phyloP scores from a whole-genome alignment of 257 asterid genomes.

The Rehmannia glutinosa region DNA sequence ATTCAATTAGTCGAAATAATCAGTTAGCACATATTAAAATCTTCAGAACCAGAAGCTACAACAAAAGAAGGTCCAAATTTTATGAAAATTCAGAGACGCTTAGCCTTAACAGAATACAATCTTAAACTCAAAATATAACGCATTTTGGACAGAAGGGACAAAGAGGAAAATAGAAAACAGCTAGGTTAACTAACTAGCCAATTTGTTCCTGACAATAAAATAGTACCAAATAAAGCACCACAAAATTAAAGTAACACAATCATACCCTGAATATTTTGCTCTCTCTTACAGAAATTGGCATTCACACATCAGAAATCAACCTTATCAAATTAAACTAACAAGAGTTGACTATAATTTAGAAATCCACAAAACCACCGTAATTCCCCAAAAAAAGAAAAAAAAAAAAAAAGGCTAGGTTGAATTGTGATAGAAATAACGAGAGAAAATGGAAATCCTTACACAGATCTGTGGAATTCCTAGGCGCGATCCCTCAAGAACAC shows the following conservation, averaged over 20 bases:
- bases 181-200: not conserved
- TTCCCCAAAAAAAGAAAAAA: not conserved
- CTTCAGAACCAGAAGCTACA: too few relatives aligned
- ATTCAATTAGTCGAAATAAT: not conserved
- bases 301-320: not conserved
- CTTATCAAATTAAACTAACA: not conserved
- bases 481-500: constrained; percentile 19
- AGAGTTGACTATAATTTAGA: constrained; percentile 19
- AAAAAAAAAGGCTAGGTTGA: not conserved
- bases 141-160: not conserved
- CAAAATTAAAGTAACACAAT: not conserved
- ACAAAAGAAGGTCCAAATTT: too few relatives aligned
- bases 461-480: constrained; percentile 27
- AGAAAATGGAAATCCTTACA: constrained; percentile 17
- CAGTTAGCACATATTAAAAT: not conserved
- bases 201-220: not conserved
- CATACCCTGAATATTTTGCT: not conserved
- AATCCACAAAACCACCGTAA: not conserved
- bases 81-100: too few relatives aligned
- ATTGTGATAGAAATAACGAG: not conserved
- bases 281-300: not conserved
- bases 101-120: too few relatives aligned
- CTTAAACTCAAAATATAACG: not conserved
- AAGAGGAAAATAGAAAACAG: not conserved
- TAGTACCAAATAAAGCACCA: not conserved